Evolutionary conservation across 225 moss, liverwort and hornwort genomes (phyloP).

Genomic region (Anthoceros angustus): DNA sequence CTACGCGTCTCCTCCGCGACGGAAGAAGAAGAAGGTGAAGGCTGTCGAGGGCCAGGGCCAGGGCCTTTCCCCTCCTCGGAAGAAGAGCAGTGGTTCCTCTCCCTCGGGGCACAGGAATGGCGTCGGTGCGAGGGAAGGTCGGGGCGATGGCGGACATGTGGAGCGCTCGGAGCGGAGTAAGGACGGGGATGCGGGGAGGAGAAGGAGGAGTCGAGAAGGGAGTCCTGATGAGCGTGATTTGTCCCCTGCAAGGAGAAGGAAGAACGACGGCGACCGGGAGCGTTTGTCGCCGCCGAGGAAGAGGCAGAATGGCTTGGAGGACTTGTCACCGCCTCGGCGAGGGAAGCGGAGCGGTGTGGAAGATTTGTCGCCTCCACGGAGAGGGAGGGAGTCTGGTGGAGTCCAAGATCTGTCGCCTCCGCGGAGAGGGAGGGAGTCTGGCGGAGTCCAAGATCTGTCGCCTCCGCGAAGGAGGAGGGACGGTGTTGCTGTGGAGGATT

Average conservation of each 20-base stretch:
- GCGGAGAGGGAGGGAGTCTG: slow-evolving; percentile 12
- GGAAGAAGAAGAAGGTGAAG: slow-evolving; percentile 4
- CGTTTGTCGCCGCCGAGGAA: no score
- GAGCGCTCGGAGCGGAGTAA: no score
- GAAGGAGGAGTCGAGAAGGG: slow-evolving; percentile 11
- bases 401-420: slow-evolving; percentile 17
- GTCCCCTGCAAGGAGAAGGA: slow-evolving; percentile 26
- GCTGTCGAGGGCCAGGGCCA: neutral
- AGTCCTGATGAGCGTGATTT: slow-evolving; percentile 7
- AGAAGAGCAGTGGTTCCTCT: no score
- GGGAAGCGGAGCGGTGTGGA: slow-evolving; percentile 3
- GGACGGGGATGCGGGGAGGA: no score
- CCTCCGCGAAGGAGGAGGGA: slow-evolving; percentile 6
- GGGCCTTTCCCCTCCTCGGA: neutral
- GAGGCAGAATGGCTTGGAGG: no score
- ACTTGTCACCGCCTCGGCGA: slow-evolving; percentile 8
- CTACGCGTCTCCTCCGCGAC: neutral
- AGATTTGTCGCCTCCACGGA: slow-evolving; percentile 18
- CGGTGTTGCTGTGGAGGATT: slow-evolving; percentile 7
- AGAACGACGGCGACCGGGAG: slow-evolving; percentile 5
- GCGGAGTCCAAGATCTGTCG: slow-evolving; percentile 8
- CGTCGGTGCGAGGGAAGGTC: no score
- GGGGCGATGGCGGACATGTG: no score
- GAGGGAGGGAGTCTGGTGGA: slow-evolving; percentile 5
- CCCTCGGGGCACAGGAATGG: no score